Conservation (phyloP, 768 basidiomycete species). For the Tylopilus intermedius region DNA sequence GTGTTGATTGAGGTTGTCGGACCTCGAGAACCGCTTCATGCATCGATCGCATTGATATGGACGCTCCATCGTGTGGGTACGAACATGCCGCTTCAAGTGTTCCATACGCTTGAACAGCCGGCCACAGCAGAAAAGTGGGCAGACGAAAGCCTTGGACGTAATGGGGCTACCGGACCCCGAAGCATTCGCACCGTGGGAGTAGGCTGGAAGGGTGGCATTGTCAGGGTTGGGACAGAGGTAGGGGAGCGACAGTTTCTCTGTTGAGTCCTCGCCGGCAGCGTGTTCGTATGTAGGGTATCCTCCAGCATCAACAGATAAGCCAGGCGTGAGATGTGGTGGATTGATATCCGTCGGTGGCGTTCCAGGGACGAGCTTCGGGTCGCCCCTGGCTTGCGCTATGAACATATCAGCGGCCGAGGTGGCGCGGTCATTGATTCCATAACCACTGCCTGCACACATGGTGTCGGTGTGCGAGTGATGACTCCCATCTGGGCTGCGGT, state of each 20-base stretch:
- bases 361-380: slow-evolving; percentile 32
- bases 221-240: slow-evolving; percentile 17
- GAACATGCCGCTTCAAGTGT: slow-evolving; percentile 81
- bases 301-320: slow-evolving; percentile 23
- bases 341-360: slow-evolving; percentile 17
- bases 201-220: slow-evolving; percentile 14
- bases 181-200: slow-evolving; percentile 17
- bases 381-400: slow-evolving; percentile 53
- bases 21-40: slow-evolving; percentile 78
- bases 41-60: slow-evolving; percentile 75
- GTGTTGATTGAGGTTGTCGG: slow-evolving; percentile 88
- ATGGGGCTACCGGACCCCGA: slow-evolving; percentile 24
- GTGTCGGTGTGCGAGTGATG: slow-evolving; percentile 13
- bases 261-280: slow-evolving; percentile 14
- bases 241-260: slow-evolving; percentile 14
- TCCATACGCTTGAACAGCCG: slow-evolving; percentile 89
- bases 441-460: slow-evolving; percentile 23
- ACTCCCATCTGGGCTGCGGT: slow-evolving; percentile 20
- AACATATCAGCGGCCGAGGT: slow-evolving; percentile 67
- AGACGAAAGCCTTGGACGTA: slow-evolving; percentile 66
- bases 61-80: slow-evolving; percentile 86
- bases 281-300: slow-evolving; percentile 17
- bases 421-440: slow-evolving; percentile 26
- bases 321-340: slow-evolving; percentile 18
- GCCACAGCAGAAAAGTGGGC: slow-evolving; percentile 80